Evolutionary conservation across 192 early-diverging fungal genomes (phyloP).

Genomic region (Geosiphon pyriformis): DNA sequence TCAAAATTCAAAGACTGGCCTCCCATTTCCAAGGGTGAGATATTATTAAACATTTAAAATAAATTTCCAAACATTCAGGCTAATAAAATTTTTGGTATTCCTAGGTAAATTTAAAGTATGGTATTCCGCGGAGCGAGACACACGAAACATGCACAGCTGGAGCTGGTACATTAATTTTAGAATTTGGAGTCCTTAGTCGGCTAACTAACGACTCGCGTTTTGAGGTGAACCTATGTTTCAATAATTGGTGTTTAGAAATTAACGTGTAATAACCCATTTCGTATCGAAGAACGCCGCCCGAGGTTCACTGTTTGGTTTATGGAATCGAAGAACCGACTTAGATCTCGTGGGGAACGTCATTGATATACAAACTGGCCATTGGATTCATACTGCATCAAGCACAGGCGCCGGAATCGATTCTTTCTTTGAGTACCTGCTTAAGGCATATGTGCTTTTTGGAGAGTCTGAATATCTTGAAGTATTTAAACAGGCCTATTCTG

Average conservation of each 20-base stretch:
- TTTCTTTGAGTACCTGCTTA: slow-evolving; percentile 88
- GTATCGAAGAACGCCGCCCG: slow-evolving; percentile 47
- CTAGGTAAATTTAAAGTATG: slow-evolving; percentile 65
- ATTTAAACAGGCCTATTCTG: slow-evolving; percentile 71
- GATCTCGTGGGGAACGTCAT: slow-evolving; percentile 84
- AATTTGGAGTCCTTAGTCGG: slow-evolving; percentile 88
- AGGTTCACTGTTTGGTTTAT: slow-evolving; percentile 68
- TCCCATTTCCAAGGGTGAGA: slow-evolving; percentile 76
- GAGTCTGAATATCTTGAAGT: slow-evolving; percentile 68
- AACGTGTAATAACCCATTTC: neutral
- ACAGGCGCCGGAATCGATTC: slow-evolving; percentile 92
- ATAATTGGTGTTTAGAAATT: neutral
- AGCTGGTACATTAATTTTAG: slow-evolving; percentile 85
- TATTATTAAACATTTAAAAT: neutral
- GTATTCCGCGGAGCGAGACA: slow-evolving; percentile 63
- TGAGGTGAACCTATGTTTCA: slow-evolving; percentile 47
- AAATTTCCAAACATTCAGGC: neutral
- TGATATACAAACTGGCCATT: slow-evolving; percentile 61
- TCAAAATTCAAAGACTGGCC: slow-evolving; percentile 65
- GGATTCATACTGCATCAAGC: slow-evolving; percentile 66
- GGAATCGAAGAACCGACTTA: slow-evolving; percentile 67
- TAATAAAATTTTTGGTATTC: neutral
- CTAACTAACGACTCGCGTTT: slow-evolving; percentile 73
- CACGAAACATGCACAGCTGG: slow-evolving; percentile 78
- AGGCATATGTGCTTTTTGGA: slow-evolving; percentile 84